Evolutionary conservation across 768 basidiomycete species (phyloP), one percentile per base, ranked within the genome.

Genomic region (Obba rivulosa): DNA sequence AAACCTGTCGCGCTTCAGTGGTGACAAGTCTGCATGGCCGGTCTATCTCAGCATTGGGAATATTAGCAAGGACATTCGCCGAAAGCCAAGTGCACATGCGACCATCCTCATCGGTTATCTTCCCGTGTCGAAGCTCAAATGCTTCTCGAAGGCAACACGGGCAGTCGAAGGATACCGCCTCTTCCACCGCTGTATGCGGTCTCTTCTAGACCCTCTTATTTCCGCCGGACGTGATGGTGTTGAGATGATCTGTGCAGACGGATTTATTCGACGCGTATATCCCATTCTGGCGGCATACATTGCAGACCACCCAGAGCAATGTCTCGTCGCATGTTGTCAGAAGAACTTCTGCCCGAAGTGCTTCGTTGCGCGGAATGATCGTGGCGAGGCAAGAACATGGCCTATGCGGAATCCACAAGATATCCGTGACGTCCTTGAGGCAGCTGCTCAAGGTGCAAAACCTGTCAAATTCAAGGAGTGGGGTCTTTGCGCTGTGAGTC

Each of bases 41-140:
- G 62, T 68, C 0, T 67, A 68, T 36, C 38, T 68, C 8, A 62
- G 55, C 8, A 57, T 68, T 35, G 66, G 66, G 0, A 68, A 67
- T 48, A 56, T 68, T 9, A 23, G 46, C 8, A 64, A 60, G 28
- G 38, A 38, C 1, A 28, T 52, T 0, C 55, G 65, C 0, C 54
- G 60, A 16, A 37, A 58, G 45, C 55, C 58, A 8, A 55, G 59
- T 0, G 14, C 25, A 0, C 51, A 45, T 2, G 57, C 59, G 0
- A 51, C 28, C 0, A 45, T 65, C 9, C 55, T 67, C n/a, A 31
- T 69, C 16, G 65, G 60, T 2, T 66, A 64, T 45, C 50, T 69
- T n/a, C 64, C 66, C 3, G 60, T 62, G 2, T 34, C 56, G 20
- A 66, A 67, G 38, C 57, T 68, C 5, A 53, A 57, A 11, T 59